Evolutionary conservation across 1,284 basidiomycete genomes (phyloP), one percentile per base, ranked within the genome.

Genomic region (Tilletia walkeri): DNA sequence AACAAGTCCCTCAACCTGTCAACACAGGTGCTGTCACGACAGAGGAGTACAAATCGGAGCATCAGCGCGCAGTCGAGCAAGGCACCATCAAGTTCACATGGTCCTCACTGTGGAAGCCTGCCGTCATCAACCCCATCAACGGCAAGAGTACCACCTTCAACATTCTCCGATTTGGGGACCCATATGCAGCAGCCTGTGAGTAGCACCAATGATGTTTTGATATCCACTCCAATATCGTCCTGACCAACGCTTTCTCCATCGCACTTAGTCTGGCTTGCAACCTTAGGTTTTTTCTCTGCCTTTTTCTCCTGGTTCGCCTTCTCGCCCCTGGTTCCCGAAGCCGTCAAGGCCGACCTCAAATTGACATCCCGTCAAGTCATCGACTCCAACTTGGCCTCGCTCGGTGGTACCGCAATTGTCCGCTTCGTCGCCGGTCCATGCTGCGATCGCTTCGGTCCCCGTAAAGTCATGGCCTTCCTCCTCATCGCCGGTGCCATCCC

Each of bases 221-320:
- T 4, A 1, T 56, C 53, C 1, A 14, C 2, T 30, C 53, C 20
- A 14, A 18, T 24, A 24, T 3, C 9, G 14, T 1, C 9, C 50
- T 39, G 12, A 67, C 24, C 59, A 30, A 2, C 2, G 18, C 5
- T 14, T 41, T 59, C 3, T 68, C 5, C 14, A 3, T 54, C 24
- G 12, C 56, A 18, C 16, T 34, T 30, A 59, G 56, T 74, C 74
- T 77, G 72, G 73, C 45, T 72, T 4, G 84, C 88, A 20, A 88
- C 87, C 85, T 80, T 61, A 72, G 85, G 83, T 45, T 88, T 86
- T 81, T 86, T 87, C 74, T 81, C 85, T 3, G 86, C 86, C 16
- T 84, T 84, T 74, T 79, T 89, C 24, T 87, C 88, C 16, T 90
- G 89, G 89, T 90, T 90, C 72, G 89, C 89, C 0, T 89, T 90